These are phyloP conservation scores for Phylloporus rhodoxanthus DNA, from an alignment of 768 basidiomycete species.

Conservation along the genomic window DNA sequence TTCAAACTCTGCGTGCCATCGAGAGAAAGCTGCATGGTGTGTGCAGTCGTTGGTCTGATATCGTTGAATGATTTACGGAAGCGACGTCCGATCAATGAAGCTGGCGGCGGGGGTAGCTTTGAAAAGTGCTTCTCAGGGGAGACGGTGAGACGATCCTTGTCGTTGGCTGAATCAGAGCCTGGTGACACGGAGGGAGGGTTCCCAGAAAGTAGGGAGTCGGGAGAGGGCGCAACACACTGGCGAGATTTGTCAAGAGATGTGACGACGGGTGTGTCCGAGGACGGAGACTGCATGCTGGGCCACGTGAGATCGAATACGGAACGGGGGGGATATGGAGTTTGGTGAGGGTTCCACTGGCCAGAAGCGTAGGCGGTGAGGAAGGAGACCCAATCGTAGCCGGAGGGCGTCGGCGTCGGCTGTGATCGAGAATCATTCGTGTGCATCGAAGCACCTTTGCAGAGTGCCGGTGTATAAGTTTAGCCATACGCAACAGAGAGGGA, in stretches of 20 bases:
- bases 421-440: slow-evolving; percentile 13
- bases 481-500: neutral
- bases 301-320: slow-evolving; percentile 23
- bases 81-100: slow-evolving; percentile 33
- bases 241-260: slow-evolving; percentile 5
- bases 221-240: slow-evolving; percentile 4
- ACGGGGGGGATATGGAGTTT: slow-evolving; percentile 55
- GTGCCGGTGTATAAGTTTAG: slow-evolving; percentile 13
- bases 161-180: slow-evolving; percentile 9
- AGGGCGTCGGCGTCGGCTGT: slow-evolving; percentile 11
- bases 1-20: slow-evolving; percentile 27
- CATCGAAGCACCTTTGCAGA: slow-evolving; percentile 10
- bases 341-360: slow-evolving; percentile 77
- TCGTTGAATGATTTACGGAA: slow-evolving; percentile 45
- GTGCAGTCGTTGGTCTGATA: slow-evolving; percentile 31
- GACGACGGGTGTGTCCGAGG: slow-evolving; percentile 6
- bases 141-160: slow-evolving; percentile 18
- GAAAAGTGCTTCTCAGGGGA: slow-evolving; percentile 24
- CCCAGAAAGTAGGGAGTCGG: slow-evolving; percentile 10
- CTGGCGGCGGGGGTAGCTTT: slow-evolving; percentile 22
- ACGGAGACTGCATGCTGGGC: slow-evolving; percentile 6
- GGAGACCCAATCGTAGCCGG: slow-evolving; percentile 61
- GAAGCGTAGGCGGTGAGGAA: slow-evolving; percentile 73
- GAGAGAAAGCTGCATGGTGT: slow-evolving; percentile 22
- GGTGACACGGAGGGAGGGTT: slow-evolving; percentile 9